These are phyloP conservation scores for Phanerochaete carnosa DNA, from an alignment of 768 basidiomycete genomes.

Conservation along the genomic window DNA sequence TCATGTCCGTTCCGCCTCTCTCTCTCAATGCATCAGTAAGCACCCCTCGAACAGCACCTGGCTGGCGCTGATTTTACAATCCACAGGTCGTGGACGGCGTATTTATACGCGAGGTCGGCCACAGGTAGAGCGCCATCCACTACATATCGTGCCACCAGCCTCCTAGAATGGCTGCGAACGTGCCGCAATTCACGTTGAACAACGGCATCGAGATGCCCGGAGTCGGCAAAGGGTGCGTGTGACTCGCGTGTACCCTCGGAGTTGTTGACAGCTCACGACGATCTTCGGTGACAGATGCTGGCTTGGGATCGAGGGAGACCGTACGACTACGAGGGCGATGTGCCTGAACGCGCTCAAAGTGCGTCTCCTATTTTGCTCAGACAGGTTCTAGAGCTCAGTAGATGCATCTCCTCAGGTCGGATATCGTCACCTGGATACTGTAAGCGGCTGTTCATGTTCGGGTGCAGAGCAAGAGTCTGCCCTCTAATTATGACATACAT, in stretches of 20 bases:
- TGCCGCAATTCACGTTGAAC: slow-evolving; percentile 1
- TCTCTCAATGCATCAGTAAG: no score
- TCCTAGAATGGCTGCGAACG: background rate
- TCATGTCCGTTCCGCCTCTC: no score
- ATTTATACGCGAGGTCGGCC: no score
- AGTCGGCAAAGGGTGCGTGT: slow-evolving; percentile 4
- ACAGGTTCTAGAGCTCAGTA: background rate
- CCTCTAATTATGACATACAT: background rate
- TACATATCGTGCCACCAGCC: no score
- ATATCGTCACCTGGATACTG: slow-evolving; percentile 12
- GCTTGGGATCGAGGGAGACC: background rate
- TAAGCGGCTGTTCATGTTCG: background rate
- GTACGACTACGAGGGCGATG: background rate
- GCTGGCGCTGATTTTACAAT: no score
- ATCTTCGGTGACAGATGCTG: background rate
- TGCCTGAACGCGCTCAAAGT: background rate
- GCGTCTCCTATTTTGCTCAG: background rate
- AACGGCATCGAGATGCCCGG: slow-evolving; percentile 2
- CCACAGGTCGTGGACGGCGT: no score
- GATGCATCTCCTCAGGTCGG: background rate
- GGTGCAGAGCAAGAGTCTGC: no score
- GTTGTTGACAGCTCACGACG: background rate
- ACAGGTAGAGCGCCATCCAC: no score
- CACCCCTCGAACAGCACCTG: no score
- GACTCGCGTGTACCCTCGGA: no score